These are phyloP conservation scores for Aleurites moluccanus DNA, from an alignment of 441 rosid species.

Conservation along the genomic window DNA sequence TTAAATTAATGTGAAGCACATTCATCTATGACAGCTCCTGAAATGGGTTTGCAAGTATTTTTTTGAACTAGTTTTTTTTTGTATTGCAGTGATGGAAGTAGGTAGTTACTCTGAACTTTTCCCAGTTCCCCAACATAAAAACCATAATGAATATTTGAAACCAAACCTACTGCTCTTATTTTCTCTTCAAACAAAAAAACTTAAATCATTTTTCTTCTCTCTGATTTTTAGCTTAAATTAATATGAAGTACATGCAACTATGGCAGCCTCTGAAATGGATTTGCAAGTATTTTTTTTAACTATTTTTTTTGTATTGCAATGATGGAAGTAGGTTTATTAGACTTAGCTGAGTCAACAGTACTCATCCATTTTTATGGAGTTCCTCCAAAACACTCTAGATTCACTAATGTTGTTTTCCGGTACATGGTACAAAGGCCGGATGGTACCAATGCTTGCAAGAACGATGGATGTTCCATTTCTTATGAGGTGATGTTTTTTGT, in stretches of 20 bases:
- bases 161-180: conserved; percentile 9
- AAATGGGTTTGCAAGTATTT: conserved; percentile 34
- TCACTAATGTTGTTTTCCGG: conserved; percentile 43
- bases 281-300: conserved; percentile 27
- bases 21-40: conserved; percentile 19
- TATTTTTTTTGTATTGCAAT: conserved; percentile 24
- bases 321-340: conserved; percentile 27
- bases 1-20: conserved; percentile 24
- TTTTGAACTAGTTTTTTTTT: conserved; percentile 23
- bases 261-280: conserved; percentile 32
- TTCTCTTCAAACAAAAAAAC: conserved; percentile 4
- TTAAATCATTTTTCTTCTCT: conserved; percentile 14
- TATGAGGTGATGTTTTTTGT: conserved; percentile 43
- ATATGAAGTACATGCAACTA: conserved; percentile 23
- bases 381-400: conserved; percentile 45
- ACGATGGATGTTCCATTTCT: conserved; percentile 32
- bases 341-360: conserved; percentile 34
- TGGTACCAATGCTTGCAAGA: conserved; percentile 43
- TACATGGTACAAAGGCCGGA: conserved; percentile 36
- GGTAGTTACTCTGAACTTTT: no score
- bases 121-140: conserved; percentile 18
- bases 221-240: conserved; percentile 15
- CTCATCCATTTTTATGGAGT: conserved; percentile 35
- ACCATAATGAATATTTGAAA: conserved; percentile 7
- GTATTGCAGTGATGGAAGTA: conserved; percentile 25